Evolutionary conservation across 1,284 basidiomycete genomes (phyloP).

Genomic region (Sanghuangporus baumii): DNA sequence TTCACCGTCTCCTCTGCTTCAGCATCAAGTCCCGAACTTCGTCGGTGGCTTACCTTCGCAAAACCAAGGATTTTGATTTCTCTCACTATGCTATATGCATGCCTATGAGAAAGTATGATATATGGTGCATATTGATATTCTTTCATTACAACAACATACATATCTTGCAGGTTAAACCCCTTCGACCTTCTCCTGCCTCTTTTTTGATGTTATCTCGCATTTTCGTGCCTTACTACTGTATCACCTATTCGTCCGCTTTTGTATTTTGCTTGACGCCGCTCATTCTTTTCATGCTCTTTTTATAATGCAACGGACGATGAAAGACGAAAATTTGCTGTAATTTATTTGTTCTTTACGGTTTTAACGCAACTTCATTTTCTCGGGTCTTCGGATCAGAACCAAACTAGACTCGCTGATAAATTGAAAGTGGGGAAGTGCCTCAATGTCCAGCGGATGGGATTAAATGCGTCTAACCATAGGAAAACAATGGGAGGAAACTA

Average conservation of each 20-base stretch:
- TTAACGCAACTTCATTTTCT: neutral
- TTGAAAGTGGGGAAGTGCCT: neutral
- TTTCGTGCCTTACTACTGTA: neutral
- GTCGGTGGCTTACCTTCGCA: constrained; percentile 13
- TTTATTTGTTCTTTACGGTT: constrained; percentile 10
- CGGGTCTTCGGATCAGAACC: neutral
- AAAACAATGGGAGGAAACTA: neutral
- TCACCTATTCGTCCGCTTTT: neutral
- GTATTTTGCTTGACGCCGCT: neutral
- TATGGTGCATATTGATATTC: neutral
- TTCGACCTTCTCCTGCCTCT: neutral
- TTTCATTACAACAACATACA: neutral
- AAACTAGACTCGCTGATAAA: neutral
- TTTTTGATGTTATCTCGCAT: neutral
- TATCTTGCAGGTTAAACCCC: neutral
- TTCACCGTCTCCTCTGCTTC: constrained; percentile 16
- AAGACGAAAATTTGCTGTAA: constrained; percentile 2
- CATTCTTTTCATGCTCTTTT: constrained; percentile 1
- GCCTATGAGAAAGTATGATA: neutral
- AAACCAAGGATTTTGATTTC: constrained; percentile 13
- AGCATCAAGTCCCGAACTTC: constrained; percentile 13
- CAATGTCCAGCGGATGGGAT: neutral
- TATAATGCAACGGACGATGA: neutral
- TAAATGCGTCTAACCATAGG: neutral
- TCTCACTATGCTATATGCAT: neutral